Evolutionary conservation across 345 rosid genomes (phyloP).

Genomic region (Melaleuca quinquenervia): DNA sequence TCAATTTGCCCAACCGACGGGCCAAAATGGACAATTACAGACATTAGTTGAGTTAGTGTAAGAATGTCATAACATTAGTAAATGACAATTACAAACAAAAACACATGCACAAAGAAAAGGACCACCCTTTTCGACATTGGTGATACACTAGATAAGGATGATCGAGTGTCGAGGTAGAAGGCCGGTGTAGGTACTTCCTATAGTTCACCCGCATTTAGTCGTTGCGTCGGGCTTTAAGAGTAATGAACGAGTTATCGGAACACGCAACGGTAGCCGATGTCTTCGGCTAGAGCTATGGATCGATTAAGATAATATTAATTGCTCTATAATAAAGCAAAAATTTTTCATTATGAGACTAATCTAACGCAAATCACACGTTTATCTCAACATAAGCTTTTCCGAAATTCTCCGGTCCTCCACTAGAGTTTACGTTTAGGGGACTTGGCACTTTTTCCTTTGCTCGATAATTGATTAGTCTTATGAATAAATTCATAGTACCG

Average conservation of each 20-base stretch:
- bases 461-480: neutral
- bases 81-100: neutral
- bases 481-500: neutral
- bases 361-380: neutral
- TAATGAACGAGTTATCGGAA: neutral
- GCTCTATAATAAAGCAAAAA: fast-evolving
- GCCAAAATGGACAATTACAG: fast-evolving
- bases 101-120: neutral
- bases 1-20: fast-evolving
- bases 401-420: fast-evolving
- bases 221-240: neutral
- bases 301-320: neutral
- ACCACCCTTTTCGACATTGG: fast-evolving
- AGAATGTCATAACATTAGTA: neutral
- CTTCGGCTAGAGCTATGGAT: fast-evolving
- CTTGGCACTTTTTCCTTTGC: neutral
- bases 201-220: fast-evolving
- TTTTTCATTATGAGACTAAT: neutral
- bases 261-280: too few relatives aligned
- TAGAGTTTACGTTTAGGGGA: neutral
- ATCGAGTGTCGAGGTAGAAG: neutral
- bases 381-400: neutral
- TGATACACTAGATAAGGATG: neutral
- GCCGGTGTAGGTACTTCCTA: neutral
- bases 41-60: neutral